These are phyloP conservation scores for Apostasia ramifera DNA, from an alignment of 106 monocot genomes.

Conservation along the genomic window DNA sequence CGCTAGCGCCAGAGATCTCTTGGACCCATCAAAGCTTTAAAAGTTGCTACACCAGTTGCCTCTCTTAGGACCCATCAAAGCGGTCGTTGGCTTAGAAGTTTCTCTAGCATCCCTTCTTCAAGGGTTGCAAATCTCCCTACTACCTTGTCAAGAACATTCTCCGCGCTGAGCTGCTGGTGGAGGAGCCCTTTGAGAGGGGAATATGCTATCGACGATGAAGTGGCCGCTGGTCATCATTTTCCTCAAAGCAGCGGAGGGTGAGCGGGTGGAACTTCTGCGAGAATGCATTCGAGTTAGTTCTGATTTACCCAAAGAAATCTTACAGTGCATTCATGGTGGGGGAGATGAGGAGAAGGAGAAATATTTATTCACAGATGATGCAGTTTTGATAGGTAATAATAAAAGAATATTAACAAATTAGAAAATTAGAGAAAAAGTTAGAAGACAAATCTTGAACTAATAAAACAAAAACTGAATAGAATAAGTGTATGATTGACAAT, in stretches of 20 bases:
- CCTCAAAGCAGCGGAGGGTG: conserved; percentile 29
- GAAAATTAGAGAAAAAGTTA: no score
- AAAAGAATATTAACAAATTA: no score
- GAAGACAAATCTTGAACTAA: no score
- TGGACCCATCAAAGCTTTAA: no score
- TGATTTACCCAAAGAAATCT: conserved; percentile 25
- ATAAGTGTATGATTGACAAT: no score
- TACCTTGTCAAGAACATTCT: conserved; percentile 57
- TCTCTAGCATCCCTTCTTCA: conserved; percentile 73
- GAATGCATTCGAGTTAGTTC: conserved; percentile 35
- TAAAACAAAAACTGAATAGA: no score
- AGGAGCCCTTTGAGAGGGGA: conserved; percentile 25
- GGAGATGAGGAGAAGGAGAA: not conserved
- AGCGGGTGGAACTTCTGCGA: conserved; percentile 67
- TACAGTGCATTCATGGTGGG: not conserved
- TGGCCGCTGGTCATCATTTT: not conserved
- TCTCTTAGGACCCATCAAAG: conserved; percentile 55
- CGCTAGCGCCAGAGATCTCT: no score
- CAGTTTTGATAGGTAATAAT: no score
- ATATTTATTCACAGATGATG: no score
- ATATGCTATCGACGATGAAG: not conserved
- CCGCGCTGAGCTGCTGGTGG: conserved; percentile 25
- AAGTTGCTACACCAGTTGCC: conserved; percentile 20
- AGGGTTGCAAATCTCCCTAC: conserved; percentile 42
- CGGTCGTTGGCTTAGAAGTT: conserved; percentile 67